Percentiles rank a stretch among this genome's conserved stretches.
Conservation (phyloP, 202 grass and related monocot species). For the Elaeis oleifera region DNA sequence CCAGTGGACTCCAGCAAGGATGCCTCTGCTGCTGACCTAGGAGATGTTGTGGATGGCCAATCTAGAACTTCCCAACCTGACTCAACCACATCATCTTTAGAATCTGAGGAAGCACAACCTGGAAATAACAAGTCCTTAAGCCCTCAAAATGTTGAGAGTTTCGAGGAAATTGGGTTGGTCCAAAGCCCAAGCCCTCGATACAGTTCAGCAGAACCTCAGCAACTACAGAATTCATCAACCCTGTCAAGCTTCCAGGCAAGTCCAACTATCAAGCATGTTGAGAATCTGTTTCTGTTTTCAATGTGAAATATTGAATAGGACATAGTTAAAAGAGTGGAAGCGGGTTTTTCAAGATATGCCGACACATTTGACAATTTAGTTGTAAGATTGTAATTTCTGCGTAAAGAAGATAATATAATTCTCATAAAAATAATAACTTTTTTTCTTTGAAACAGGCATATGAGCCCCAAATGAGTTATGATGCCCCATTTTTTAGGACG, state of each 20-base stretch:
- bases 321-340: neutral
- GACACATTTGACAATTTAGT: no score
- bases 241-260: constrained; percentile 49
- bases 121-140: constrained; percentile 34
- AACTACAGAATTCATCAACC: constrained; percentile 33
- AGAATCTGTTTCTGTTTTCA: no score
- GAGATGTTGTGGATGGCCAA: constrained; percentile 42
- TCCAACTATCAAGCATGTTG: neutral
- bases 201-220: constrained; percentile 28
- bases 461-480: constrained; percentile 39
- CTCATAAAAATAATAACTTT: neutral
- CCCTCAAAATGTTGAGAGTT: constrained; percentile 46
- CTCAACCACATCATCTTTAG: constrained; percentile 28
- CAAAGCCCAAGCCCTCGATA: constrained; percentile 47
- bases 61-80: constrained; percentile 37
- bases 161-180: constrained; percentile 60
- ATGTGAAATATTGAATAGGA: no score
- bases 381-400: neutral
- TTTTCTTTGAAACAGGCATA: constrained; percentile 31
- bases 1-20: constrained; percentile 22
- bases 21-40: constrained; percentile 21
- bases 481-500: constrained; percentile 37
- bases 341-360: no score
- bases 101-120: constrained; percentile 33
- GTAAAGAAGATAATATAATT: neutral